Evolutionary conservation across 441 rosid species (phyloP).

Genomic region (Bocquillonia castaneifolia): DNA sequence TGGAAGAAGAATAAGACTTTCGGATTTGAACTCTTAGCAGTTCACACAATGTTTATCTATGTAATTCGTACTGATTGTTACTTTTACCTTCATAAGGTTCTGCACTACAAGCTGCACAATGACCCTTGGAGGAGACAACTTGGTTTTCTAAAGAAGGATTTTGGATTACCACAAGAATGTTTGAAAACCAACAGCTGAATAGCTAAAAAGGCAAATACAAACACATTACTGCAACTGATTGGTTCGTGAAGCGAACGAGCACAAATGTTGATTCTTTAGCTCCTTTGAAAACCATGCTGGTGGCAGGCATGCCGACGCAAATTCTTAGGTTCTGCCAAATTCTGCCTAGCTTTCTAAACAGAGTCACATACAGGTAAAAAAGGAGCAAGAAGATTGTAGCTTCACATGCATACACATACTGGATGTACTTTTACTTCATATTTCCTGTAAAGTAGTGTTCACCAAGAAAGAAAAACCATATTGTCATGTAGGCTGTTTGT

Average conservation of each 20-base stretch:
- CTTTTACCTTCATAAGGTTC: conserved; percentile 33
- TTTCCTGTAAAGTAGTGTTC: background rate
- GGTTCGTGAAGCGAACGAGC: background rate
- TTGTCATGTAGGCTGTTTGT: background rate
- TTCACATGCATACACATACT: background rate
- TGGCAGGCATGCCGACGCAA: background rate
- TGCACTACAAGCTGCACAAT: conserved; percentile 79
- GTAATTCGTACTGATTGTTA: background rate
- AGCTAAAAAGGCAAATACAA: background rate
- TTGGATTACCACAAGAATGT: conserved; percentile 72
- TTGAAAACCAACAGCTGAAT: conserved; percentile 38
- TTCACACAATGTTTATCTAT: background rate
- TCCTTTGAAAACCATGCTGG: background rate
- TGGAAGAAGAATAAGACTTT: background rate
- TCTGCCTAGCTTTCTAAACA: background rate
- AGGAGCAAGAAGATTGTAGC: background rate
- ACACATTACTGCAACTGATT: background rate
- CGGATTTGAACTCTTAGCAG: background rate
- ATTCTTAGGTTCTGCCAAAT: background rate
- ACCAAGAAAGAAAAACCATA: background rate
- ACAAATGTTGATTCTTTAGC: background rate
- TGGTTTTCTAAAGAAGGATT: conserved; percentile 39
- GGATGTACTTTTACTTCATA: background rate
- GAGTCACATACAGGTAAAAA: background rate
- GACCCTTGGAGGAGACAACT: conserved; percentile 77